Evolutionary conservation across 805 yeast genomes (phyloP).

Genomic region (Ogataea pilisensis): DNA sequence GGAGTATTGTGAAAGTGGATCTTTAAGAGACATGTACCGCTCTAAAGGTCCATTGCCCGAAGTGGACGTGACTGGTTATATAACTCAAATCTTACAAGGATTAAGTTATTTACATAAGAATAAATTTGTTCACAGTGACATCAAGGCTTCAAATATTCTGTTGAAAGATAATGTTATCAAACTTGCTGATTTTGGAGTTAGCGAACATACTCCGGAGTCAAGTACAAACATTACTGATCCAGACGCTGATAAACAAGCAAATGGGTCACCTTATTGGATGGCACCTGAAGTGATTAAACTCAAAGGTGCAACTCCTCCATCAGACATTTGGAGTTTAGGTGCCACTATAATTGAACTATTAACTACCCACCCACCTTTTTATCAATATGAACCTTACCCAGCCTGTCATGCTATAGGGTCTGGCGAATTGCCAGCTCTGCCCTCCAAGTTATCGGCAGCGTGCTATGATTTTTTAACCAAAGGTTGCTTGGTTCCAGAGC

Average conservation of each 20-base stretch:
- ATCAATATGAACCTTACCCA: slow-evolving; percentile 68
- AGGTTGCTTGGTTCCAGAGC: slow-evolving; percentile 71
- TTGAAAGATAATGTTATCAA: slow-evolving; percentile 56
- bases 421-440: slow-evolving; percentile 68
- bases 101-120: slow-evolving; percentile 63
- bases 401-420: slow-evolving; percentile 81
- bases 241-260: slow-evolving; percentile 34
- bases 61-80: slow-evolving; percentile 43
- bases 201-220: slow-evolving; percentile 43
- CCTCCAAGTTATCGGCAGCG: slow-evolving; percentile 31
- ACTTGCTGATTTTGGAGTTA: slow-evolving; percentile 76
- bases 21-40: slow-evolving; percentile 51
- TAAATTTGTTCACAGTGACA: slow-evolving; percentile 74
- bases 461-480: slow-evolving; percentile 49
- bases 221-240: slow-evolving; percentile 26
- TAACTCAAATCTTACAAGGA: slow-evolving; percentile 54
- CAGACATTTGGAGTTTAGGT: slow-evolving; percentile 92
- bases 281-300: slow-evolving; percentile 91
- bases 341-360: slow-evolving; percentile 89
- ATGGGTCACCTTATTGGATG: slow-evolving; percentile 98
- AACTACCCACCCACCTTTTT: slow-evolving; percentile 86
- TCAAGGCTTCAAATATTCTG: slow-evolving; percentile 70
- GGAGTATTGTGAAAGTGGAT: slow-evolving; percentile 66
- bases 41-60: slow-evolving; percentile 55
- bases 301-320: slow-evolving; percentile 81